Evolutionary conservation across 495 filamentous ascomycete genomes (phyloP), one percentile per base, ranked within the genome.

Genomic region (Trichoderma parareesei): DNA sequence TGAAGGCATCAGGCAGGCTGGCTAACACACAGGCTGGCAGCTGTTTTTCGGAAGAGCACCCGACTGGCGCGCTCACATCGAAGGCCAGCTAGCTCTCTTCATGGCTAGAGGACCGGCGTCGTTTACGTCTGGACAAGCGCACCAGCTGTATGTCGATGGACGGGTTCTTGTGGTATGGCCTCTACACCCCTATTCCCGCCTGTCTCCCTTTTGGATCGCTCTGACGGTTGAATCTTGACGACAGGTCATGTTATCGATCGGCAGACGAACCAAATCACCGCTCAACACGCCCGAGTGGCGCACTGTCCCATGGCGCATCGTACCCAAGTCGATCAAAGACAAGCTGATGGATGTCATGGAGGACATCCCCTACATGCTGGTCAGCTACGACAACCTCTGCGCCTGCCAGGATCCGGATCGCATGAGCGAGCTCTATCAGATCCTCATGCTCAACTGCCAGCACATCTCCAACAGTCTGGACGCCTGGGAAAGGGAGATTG

Each of bases 291-390:
- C 48, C 48, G 53, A 57, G 8, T 57, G 53, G 53, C 53, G 53
- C 20, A 37, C 27, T 10, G 18, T 37, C 16, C 53, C 53, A 14
- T 57, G 53, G 53, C 53, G 53, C 5, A 16, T 18, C 13, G 37
- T 57, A 11, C 53, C 53, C 33, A 57, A 57, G 27, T 35, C 53
- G 53, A 33, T 35, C 9, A 57, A 57, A 37, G 53, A 57, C 53
- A 57, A 57, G 53, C 14, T 57, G 53, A 57, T 57, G 9, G 53
- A 57, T 37, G 37, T 57, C 53, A 14, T 57, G 33, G 53, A 57
- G 37, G 53, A 57, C 18, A n/a, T 57, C 1, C 53, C 53, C 8
- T 57, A 35, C 53, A 57, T 57, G 53, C 53, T 57, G 20, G 18
- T 57, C 53, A 35, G 20, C 33, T 57, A 57, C 11, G 53, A 57